A percentile compares a stretch with the other conserved stretches of the same genome.
Conservation (phyloP, 352 stramenopile species). For the Globisporangium barbulae region DNA sequence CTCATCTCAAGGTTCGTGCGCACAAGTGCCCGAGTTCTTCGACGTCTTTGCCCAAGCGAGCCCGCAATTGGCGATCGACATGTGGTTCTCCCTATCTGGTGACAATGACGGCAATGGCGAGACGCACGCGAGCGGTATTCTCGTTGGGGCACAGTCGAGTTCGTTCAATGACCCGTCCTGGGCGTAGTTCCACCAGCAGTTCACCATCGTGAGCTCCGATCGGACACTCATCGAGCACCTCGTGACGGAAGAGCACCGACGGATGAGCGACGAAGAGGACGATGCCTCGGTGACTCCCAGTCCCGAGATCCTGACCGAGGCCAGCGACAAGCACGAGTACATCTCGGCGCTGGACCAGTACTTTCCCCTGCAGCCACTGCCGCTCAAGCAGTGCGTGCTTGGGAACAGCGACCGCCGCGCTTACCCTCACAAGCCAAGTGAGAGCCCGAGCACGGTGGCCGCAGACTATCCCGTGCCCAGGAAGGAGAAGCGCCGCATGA, state of each 20-base stretch:
- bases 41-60: background rate
- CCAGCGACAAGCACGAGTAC: slow-evolving; percentile 23
- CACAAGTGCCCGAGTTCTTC: background rate
- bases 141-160: background rate
- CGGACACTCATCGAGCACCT: slow-evolving; percentile 23
- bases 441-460: background rate
- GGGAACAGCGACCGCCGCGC: slow-evolving; percentile 26
- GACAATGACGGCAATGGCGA: background rate
- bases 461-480: background rate
- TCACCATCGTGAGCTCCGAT: slow-evolving; percentile 1
- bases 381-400: slow-evolving; percentile 10
- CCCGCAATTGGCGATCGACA: background rate
- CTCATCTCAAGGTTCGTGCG: background rate
- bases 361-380: background rate
- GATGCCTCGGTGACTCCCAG: background rate
- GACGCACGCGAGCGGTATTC: background rate
- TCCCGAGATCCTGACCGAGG: slow-evolving; percentile 3
- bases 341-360: slow-evolving; percentile 8
- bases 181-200: slow-evolving; percentile 5
- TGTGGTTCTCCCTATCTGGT: background rate
- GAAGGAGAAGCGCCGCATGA: background rate
- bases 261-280: too few relatives aligned
- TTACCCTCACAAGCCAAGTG: slow-evolving; percentile 26
- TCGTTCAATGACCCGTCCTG: background rate
- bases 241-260: slow-evolving; percentile 20